These are phyloP conservation scores for Phascolomyces articulosus DNA, from an alignment of 371 early-diverging fungal genomes.

Conservation along the genomic window DNA sequence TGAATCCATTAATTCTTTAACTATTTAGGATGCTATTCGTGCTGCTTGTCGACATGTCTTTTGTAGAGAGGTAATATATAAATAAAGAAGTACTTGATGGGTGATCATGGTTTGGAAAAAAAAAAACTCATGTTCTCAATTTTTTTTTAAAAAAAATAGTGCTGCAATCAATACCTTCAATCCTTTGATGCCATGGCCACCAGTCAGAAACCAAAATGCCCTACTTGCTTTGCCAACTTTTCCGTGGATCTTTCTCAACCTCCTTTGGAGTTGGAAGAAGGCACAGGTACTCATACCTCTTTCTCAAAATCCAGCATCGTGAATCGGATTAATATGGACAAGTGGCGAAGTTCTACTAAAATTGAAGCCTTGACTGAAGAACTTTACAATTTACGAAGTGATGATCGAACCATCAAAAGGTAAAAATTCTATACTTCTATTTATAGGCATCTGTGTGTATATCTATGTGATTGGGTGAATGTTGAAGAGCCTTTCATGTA, in stretches of 20 bases:
- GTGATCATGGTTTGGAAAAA: too few species aligned
- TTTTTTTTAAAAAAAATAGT: constrained; percentile 14
- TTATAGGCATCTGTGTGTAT: background rate
- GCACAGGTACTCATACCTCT: constrained; percentile 24
- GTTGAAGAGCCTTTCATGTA: too few species aligned
- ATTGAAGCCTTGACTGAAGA: constrained; percentile 95
- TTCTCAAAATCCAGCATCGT: constrained; percentile 82
- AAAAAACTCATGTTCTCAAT: too few species aligned
- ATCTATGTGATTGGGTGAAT: too few species aligned
- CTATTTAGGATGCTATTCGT: constrained; percentile 75
- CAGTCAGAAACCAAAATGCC: constrained; percentile 70
- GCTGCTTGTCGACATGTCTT: constrained; percentile 92
- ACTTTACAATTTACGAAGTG: constrained; percentile 73
- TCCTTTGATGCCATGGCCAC: constrained; percentile 36
- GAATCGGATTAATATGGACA: constrained; percentile 88
- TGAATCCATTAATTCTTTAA: constrained; percentile 42
- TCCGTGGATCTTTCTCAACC: constrained; percentile 85
- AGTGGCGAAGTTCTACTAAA: constrained; percentile 87
- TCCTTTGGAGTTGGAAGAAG: constrained; percentile 39
- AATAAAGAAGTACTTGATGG: background rate
- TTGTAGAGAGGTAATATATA: constrained; percentile 69
- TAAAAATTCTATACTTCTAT: constrained; percentile 7
- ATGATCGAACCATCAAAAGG: constrained; percentile 83
- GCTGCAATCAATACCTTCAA: constrained; percentile 42
- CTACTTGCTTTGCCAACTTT: constrained; percentile 81